phyloP scores from a whole-genome alignment of 768 basidiomycete species.

The Tricholoma matsutake region DNA sequence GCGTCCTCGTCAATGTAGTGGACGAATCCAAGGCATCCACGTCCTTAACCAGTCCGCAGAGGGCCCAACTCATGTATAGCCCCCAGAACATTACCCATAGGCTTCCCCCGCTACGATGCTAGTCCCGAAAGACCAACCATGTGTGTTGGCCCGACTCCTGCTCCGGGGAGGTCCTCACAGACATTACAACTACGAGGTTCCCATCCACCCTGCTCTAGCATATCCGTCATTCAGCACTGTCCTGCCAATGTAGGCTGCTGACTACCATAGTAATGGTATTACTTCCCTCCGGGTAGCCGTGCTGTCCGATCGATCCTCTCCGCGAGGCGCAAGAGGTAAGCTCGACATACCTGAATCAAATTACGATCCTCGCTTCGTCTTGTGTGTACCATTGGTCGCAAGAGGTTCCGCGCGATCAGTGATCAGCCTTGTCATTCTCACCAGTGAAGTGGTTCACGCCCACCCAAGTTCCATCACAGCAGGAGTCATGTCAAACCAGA shows the following conservation, averaged over 20 bases:
- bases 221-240: slow-evolving; percentile 19
- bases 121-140: slow-evolving; percentile 24
- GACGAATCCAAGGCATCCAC: slow-evolving; percentile 9
- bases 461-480: slow-evolving; percentile 7
- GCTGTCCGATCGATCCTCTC: slow-evolving; percentile 16
- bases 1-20: slow-evolving; percentile 13
- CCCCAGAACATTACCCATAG: slow-evolving; percentile 14
- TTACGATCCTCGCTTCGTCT: slow-evolving; percentile 18
- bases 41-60: slow-evolving; percentile 9
- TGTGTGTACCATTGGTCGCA: slow-evolving; percentile 31
- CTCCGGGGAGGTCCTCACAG: slow-evolving; percentile 32
- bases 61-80: slow-evolving; percentile 10
- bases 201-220: slow-evolving; percentile 17
- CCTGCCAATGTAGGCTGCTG: slow-evolving; percentile 8
- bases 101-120: slow-evolving; percentile 38
- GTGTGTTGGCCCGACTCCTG: slow-evolving; percentile 33
- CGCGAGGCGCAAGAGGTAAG: slow-evolving; percentile 17
- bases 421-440: slow-evolving; percentile 17
- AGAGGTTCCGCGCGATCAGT: slow-evolving; percentile 10
- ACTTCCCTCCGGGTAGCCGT: slow-evolving; percentile 2
- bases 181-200: slow-evolving; percentile 30
- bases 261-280: slow-evolving; percentile 7
- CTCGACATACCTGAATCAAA: slow-evolving; percentile 31
- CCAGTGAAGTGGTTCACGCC: slow-evolving; percentile 13
- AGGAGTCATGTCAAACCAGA: slow-evolving; percentile 2